Percentiles rank a stretch among this genome's conserved stretches.
Evolutionary conservation across 306 rosid species (phyloP).

Genomic region (Cotoneaster glaucophyllus): DNA sequence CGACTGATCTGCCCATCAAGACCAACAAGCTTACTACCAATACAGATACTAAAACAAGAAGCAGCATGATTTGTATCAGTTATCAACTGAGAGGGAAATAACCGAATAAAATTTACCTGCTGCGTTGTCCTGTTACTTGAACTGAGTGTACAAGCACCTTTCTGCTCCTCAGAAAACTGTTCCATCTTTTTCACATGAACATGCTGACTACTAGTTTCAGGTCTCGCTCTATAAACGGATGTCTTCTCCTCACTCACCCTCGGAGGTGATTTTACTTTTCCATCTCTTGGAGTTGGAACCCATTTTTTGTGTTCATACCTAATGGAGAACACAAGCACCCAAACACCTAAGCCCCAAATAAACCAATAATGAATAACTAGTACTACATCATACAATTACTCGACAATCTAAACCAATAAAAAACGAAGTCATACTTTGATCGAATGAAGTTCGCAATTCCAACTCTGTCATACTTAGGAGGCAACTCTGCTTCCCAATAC

Average conservation of each 20-base stretch:
- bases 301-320: slow-evolving; percentile 89
- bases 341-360: slow-evolving; percentile 12
- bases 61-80: neutral
- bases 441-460: slow-evolving; percentile 90
- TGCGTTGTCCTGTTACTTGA: neutral
- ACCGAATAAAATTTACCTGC: slow-evolving; percentile 1
- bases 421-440: slow-evolving; percentile 60
- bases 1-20: slow-evolving; percentile 9
- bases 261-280: slow-evolving; percentile 52
- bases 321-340: slow-evolving; percentile 3
- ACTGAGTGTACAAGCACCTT: slow-evolving; percentile 37
- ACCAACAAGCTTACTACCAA: slow-evolving; percentile 1
- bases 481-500: slow-evolving; percentile 91
- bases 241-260: slow-evolving; percentile 37
- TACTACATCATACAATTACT: neutral
- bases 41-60: neutral
- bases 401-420: slow-evolving; percentile 2
- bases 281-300: slow-evolving; percentile 64
- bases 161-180: slow-evolving; percentile 42
- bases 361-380: neutral
- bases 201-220: slow-evolving; percentile 46
- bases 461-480: slow-evolving; percentile 81
- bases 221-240: slow-evolving; percentile 43
- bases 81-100: neutral
- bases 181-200: slow-evolving; percentile 35